phyloP scores from a whole-genome alignment of 768 basidiomycete genomes.

The Hygrophoropsis aurantiaca region DNA sequence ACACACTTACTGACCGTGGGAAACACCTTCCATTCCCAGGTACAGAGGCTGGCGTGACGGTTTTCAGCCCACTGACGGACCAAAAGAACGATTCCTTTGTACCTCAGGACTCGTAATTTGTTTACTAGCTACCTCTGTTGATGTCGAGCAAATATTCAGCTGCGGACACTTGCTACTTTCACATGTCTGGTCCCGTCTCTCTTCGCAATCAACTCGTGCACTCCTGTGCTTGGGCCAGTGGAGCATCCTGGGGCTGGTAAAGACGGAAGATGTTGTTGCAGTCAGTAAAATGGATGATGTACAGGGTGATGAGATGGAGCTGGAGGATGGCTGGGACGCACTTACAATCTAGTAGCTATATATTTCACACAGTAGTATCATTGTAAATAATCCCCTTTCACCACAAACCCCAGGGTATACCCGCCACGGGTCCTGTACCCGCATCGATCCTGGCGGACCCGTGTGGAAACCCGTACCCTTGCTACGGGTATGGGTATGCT shows the following conservation, averaged over 20 bases:
- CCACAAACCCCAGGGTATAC: no score
- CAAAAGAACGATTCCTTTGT: no score
- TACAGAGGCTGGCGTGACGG: background rate
- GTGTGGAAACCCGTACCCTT: no score
- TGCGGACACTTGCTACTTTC: conserved; percentile 26
- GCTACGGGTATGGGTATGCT: no score
- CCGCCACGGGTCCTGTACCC: no score
- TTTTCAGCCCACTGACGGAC: no score
- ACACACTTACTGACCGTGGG: conserved; percentile 3
- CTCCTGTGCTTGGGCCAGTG: conserved; percentile 28
- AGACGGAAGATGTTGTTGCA: conserved; percentile 13
- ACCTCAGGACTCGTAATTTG: conserved; percentile 2
- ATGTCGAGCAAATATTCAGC: conserved; percentile 29
- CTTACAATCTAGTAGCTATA: no score
- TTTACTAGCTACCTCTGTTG: conserved; percentile 28
- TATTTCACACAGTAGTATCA: no score
- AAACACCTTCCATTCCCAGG: background rate
- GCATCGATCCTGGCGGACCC: no score
- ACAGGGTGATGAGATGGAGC: conserved; percentile 9
- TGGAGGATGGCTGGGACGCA: no score
- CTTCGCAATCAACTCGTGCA: conserved; percentile 16
- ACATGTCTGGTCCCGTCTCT: conserved; percentile 22
- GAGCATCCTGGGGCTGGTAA: conserved; percentile 18
- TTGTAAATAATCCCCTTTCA: no score
- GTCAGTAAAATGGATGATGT: conserved; percentile 13